Evolutionary conservation across 345 rosid genomes (phyloP).

Genomic region (Citrus maxima): DNA sequence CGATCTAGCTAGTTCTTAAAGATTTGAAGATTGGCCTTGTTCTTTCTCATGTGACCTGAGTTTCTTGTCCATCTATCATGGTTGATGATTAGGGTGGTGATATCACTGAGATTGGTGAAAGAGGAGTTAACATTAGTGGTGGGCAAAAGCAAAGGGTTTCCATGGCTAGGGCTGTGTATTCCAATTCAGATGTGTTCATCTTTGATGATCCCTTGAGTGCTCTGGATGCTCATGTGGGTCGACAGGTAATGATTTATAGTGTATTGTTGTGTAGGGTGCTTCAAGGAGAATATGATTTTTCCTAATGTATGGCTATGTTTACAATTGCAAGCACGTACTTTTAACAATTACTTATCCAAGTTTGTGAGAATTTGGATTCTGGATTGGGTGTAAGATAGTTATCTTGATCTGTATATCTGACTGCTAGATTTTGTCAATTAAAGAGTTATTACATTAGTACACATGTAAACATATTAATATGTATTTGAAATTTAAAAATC

Average conservation of each 20-base stretch:
- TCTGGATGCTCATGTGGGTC: conserved; percentile 96
- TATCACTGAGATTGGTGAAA: conserved; percentile 99
- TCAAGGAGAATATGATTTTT: background rate
- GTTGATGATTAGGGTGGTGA: conserved; percentile 82
- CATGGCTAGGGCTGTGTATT: conserved; percentile 95
- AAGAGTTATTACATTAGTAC: background rate
- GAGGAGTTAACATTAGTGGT: conserved; percentile 99
- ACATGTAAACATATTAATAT: background rate
- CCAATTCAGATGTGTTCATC: conserved; percentile 86
- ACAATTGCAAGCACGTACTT: background rate
- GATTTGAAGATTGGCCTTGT: conserved; percentile 6
- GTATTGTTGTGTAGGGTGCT: background rate
- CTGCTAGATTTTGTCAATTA: background rate
- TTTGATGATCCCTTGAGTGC: conserved; percentile 99
- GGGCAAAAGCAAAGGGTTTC: conserved; percentile 99
- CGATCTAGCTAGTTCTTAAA: conserved; percentile 4
- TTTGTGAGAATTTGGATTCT: conserved; percentile 6
- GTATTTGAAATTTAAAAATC: background rate
- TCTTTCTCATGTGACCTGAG: conserved; percentile 7
- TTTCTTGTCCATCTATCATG: conserved; percentile 20
- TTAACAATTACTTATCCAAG: background rate
- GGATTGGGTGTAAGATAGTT: background rate
- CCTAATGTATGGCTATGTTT: background rate
- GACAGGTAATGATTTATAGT: conserved; percentile 56
- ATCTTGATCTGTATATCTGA: background rate